A percentile compares a stretch with the other conserved stretches of the same genome.
These are phyloP conservation scores for Penicillium olsonii DNA, from an alignment of 2,329 filamentous ascomycete genomes.

Conservation along the genomic window DNA sequence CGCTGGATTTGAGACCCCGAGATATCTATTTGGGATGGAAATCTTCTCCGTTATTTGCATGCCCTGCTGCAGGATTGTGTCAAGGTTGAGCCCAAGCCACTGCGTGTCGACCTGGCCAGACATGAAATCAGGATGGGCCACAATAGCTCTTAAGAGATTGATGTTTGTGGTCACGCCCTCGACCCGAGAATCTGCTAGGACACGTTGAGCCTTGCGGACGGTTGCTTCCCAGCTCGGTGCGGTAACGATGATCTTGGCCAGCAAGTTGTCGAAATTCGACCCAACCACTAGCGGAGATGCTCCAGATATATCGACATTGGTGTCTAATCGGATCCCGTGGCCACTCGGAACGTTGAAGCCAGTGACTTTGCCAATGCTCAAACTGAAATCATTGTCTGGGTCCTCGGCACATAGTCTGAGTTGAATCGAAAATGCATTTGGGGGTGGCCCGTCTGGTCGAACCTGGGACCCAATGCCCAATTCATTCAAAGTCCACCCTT, in stretches of 20 bases:
- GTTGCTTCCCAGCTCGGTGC: conserved; percentile 54
- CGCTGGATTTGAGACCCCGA: conserved; percentile 11
- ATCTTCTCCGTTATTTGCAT: conserved; percentile 27
- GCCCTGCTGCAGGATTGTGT: conserved; percentile 39
- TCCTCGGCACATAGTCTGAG: conserved; percentile 61
- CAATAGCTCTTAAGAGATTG: conserved; percentile 55
- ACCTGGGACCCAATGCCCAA: conserved; percentile 35
- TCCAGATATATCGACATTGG: conserved; percentile 49
- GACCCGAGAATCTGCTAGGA: conserved; percentile 58
- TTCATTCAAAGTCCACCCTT: conserved; percentile 47
- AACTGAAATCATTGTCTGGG: conserved; percentile 53
- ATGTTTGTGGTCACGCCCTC: conserved; percentile 61
- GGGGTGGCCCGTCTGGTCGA: conserved; percentile 39
- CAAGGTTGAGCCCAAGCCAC: conserved; percentile 58
- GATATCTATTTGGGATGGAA: neutral
- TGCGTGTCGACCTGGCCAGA: conserved; percentile 54
- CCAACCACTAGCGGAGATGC: conserved; percentile 47
- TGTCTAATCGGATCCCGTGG: conserved; percentile 61
- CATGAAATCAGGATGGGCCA: conserved; percentile 53
- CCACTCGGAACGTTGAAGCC: conserved; percentile 58
- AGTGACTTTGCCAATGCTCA: conserved; percentile 62
- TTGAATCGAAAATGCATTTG: conserved; percentile 52
- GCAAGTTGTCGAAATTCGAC: conserved; percentile 60
- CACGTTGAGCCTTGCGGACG: conserved; percentile 56
- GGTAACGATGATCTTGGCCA: conserved; percentile 62